A percentile compares a stretch with the other conserved stretches of the same genome.
Evolutionary conservation across 495 filamentous ascomycete genomes (phyloP).

Genomic region (Hapsidospora chrysogenum): DNA sequence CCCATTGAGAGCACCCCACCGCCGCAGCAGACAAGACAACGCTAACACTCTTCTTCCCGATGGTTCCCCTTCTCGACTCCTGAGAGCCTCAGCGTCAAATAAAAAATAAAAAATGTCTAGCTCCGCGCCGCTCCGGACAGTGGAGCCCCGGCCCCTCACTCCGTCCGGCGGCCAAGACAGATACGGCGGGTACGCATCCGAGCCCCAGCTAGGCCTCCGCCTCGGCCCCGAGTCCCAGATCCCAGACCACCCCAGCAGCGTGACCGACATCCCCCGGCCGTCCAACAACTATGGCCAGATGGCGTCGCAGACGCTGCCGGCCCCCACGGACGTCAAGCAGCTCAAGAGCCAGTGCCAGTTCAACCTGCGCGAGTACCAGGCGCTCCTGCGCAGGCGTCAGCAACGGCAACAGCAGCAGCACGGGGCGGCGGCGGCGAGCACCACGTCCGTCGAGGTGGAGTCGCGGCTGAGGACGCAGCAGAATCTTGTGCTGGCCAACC

Average conservation of each 20-base stretch:
- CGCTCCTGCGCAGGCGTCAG: conserved; percentile 10
- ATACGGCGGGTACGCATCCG: neutral
- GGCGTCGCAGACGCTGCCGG: conserved; percentile 2
- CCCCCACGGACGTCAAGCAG: conserved; percentile 2
- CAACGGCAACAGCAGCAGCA: conserved; percentile 1
- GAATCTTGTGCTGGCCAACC: conserved; percentile 14
- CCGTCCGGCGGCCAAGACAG: neutral
- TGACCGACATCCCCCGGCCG: conserved; percentile 5
- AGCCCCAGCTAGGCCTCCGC: neutral
- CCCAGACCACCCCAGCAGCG: neutral
- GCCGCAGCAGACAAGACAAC: too few relatives aligned
- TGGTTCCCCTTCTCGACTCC: too few relatives aligned
- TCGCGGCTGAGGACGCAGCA: conserved; percentile 17
- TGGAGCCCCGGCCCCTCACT: neutral
- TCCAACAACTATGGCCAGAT: conserved; percentile 2
- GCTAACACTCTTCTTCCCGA: too few relatives aligned
- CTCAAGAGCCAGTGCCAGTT: conserved; percentile 4
- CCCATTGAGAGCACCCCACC: too few relatives aligned
- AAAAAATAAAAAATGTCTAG: too few relatives aligned
- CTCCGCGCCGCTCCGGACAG: neutral
- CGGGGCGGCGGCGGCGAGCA: neutral
- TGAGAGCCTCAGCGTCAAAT: too few relatives aligned
- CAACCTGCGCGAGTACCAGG: conserved; percentile 19
- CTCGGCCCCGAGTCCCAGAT: neutral
- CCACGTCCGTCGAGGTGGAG: conserved; percentile 9